Conservation (phyloP, 2,329 filamentous ascomycete genomes). For the Talaromyces sp. region DNA sequence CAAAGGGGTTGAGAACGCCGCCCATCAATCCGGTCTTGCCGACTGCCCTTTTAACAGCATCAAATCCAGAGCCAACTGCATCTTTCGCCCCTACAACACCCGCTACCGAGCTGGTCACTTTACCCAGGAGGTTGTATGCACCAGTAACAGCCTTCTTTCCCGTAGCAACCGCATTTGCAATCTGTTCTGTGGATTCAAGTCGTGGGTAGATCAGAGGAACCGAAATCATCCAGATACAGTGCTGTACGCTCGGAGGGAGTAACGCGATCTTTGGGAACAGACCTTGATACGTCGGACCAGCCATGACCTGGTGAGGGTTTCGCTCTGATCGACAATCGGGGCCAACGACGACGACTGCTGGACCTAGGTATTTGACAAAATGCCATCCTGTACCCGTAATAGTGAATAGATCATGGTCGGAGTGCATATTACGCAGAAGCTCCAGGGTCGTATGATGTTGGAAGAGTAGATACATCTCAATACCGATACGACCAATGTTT, state of each 20-base stretch:
- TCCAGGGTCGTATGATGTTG: conserved; percentile 97
- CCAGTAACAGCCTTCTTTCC: conserved; percentile 97
- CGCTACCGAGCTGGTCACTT: conserved; percentile 90
- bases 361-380: conserved; percentile 94
- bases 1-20: conserved; percentile 90
- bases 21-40: conserved; percentile 96
- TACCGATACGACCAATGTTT: conserved; percentile 91
- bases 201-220: conserved; percentile 89
- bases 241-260: conserved; percentile 87
- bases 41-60: conserved; percentile 91
- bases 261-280: conserved; percentile 93
- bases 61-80: conserved; percentile 87
- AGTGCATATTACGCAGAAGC: conserved; percentile 81
- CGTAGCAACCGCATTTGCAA: conserved; percentile 86
- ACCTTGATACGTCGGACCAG: conserved; percentile 93
- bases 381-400: conserved; percentile 98
- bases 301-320: conserved; percentile 86
- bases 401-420: conserved; percentile 90
- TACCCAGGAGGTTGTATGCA: conserved; percentile 92
- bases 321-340: conserved; percentile 90
- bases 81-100: conserved; percentile 94
- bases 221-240: conserved; percentile 93
- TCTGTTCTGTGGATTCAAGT: conserved; percentile 83
- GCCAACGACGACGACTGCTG: conserved; percentile 83
- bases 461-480: conserved; percentile 97